phyloP scores from a whole-genome alignment of 305 asterid genomes.

The Vinca major region DNA sequence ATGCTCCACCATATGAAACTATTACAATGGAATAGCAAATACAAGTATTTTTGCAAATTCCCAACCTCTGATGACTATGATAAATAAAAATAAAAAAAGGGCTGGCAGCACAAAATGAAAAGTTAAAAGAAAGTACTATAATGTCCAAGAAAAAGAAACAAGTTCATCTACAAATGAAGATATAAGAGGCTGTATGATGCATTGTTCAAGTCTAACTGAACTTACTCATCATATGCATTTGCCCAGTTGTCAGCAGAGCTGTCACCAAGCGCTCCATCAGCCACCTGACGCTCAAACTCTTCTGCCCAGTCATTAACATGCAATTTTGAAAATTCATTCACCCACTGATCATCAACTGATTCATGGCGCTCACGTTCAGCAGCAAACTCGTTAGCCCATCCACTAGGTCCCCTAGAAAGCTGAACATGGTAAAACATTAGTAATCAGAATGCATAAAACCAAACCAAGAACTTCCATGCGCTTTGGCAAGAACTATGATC shows the following conservation, averaged over 20 bases:
- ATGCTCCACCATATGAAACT: not conserved
- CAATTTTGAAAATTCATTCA: slow-evolving; percentile 78
- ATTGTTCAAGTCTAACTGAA: slow-evolving; percentile 11
- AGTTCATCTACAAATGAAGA: not conserved
- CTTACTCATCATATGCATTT: slow-evolving; percentile 94
- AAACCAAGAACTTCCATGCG: not conserved
- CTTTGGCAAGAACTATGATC: not conserved
- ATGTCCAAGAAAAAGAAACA: not conserved
- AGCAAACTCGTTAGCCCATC: slow-evolving; percentile 87
- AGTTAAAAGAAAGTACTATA: not conserved
- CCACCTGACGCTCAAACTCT: slow-evolving; percentile 88
- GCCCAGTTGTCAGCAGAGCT: slow-evolving; percentile 85
- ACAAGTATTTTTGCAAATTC: not conserved
- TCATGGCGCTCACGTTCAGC: slow-evolving; percentile 52
- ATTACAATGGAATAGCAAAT: not conserved
- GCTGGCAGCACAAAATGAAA: no score
- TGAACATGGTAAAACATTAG: slow-evolving; percentile 28
- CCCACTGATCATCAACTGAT: slow-evolving; percentile 73
- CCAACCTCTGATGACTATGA: not conserved
- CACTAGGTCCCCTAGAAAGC: slow-evolving; percentile 70
- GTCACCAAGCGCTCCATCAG: slow-evolving; percentile 77
- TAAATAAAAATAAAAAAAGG: slow-evolving; percentile 3
- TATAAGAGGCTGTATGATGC: not conserved
- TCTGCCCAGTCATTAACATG: slow-evolving; percentile 92
- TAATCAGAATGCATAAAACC: not conserved